Percentiles rank a stretch among this genome's conserved stretches.
phyloP scores from a whole-genome alignment of 495 filamentous ascomycete genomes.

The Aspergillus egyptiacus region DNA sequence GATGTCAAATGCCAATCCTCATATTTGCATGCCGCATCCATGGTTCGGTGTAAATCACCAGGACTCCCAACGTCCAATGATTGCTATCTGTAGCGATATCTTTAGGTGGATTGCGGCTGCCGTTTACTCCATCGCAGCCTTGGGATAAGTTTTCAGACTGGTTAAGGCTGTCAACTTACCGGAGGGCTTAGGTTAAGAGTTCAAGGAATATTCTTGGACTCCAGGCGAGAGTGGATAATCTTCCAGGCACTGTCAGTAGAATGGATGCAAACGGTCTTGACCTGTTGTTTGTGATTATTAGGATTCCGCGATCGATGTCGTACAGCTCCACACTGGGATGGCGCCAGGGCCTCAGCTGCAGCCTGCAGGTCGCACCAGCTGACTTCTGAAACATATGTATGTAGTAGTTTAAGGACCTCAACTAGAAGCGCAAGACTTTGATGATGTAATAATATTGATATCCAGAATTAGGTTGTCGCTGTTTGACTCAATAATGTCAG shows the following conservation, averaged over 20 bases:
- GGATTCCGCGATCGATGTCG: neutral
- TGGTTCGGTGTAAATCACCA: neutral
- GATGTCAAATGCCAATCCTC: neutral
- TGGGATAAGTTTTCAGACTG: too few species aligned
- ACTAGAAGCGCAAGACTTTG: too few species aligned
- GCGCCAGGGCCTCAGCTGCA: neutral
- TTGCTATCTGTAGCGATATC: neutral
- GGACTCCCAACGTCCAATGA: neutral
- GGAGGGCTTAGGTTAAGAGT: too few species aligned
- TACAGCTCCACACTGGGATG: constrained; percentile 1
- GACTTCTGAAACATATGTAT: constrained; percentile 5
- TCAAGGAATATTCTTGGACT: too few species aligned
- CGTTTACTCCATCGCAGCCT: neutral
- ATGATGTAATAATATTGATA: constrained; percentile 8
- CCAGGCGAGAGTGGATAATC: too few species aligned
- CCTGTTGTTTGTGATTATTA: too few species aligned
- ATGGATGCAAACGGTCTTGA: too few species aligned
- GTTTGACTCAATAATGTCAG: neutral
- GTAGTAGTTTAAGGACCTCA: too few species aligned
- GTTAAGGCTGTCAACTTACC: neutral
- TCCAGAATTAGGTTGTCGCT: neutral
- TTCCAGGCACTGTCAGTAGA: too few species aligned
- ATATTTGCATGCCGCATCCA: constrained; percentile 3
- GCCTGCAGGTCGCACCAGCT: too few species aligned
- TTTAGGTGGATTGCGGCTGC: neutral